Evolutionary conservation across 192 early-diverging fungal genomes (phyloP), one percentile per base, ranked within the genome.

Genomic region (Physocladia obscura): DNA sequence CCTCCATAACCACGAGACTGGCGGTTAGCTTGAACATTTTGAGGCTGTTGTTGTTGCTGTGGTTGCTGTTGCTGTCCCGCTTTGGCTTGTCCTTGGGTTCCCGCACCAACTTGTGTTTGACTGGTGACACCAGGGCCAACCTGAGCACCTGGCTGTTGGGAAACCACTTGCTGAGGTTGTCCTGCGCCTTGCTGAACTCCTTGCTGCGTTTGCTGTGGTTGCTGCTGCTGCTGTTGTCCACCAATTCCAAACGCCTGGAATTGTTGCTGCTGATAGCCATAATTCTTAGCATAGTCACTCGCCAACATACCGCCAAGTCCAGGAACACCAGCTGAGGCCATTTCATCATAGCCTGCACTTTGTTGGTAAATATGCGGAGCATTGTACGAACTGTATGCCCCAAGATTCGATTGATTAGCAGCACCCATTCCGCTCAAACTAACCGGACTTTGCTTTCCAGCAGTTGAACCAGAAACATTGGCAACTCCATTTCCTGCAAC

Each of bases 321-420:
- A 13, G 48, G 27, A 48, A 38, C 36, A 8, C 38, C 69, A 36
- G 31, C 57, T 2, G 52, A 29, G 11, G 40, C 51, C 61, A 76
- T 51, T 39, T 76, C 75, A 44, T 76, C 75, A 27, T 76, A 76
- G 29, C 30, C 32, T 27, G 39, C 72, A 51, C 26, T 44, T 48
- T 73, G 75, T 37, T 76, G 75, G 57, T 76, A 76, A 8, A 76
- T 26, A 24, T 76, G 75, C n/a, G 75, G 75, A n/a, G 30, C 48
- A 11, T 17, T 26, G 58, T 69, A 75, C 21, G 27, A 35, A 6
- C 35, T 17, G 44, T 74, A 74, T 56, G 58, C 74, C 3, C 57
- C 74, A 35, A 37, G 31, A 52, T 36, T 57, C 11, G 5, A 17
- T 3, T n/a, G 2, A 31, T 29, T 34, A 11, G 65, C 50, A n/a